phyloP scores from a whole-genome alignment of 1,284 basidiomycete species.

The Heterobasidion parviporum region DNA sequence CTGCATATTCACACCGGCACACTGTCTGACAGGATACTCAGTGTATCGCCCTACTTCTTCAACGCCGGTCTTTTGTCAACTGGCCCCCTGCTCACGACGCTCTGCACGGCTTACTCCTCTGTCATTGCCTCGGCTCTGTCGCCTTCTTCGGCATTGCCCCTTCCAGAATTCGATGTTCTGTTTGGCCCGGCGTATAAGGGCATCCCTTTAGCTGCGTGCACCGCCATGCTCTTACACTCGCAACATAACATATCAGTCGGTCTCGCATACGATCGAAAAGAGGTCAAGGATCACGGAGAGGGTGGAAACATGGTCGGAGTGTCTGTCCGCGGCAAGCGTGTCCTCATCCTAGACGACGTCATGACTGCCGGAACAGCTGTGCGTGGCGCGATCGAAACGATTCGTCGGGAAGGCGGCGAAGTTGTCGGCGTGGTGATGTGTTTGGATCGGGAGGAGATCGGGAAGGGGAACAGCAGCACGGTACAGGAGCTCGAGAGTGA shows the following conservation, averaged over 20 bases:
- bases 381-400: constrained; percentile 70
- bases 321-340: constrained; percentile 68
- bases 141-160: constrained; percentile 27
- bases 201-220: constrained; percentile 89
- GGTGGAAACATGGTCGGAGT: constrained; percentile 92
- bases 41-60: constrained; percentile 94
- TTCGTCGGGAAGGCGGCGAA: constrained; percentile 59
- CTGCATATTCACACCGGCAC: not conserved
- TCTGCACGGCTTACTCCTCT: constrained; percentile 84
- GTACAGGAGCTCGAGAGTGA: constrained; percentile 82
- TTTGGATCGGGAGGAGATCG: constrained; percentile 87
- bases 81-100: constrained; percentile 71
- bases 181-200: constrained; percentile 99
- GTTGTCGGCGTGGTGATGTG: constrained; percentile 90
- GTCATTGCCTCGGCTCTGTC: constrained; percentile 47
- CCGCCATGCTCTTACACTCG: constrained; percentile 70
- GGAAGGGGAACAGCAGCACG: constrained; percentile 61
- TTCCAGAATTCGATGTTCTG: constrained; percentile 80
- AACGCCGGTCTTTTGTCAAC: constrained; percentile 88
- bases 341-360: constrained; percentile 93
- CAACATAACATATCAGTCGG: constrained; percentile 65
- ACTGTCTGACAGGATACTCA: constrained; percentile 21
- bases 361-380: constrained; percentile 96
- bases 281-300: constrained; percentile 94
- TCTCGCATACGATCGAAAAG: constrained; percentile 92